phyloP scores from a whole-genome alignment of 768 basidiomycete species.

The Galerina marginata region DNA sequence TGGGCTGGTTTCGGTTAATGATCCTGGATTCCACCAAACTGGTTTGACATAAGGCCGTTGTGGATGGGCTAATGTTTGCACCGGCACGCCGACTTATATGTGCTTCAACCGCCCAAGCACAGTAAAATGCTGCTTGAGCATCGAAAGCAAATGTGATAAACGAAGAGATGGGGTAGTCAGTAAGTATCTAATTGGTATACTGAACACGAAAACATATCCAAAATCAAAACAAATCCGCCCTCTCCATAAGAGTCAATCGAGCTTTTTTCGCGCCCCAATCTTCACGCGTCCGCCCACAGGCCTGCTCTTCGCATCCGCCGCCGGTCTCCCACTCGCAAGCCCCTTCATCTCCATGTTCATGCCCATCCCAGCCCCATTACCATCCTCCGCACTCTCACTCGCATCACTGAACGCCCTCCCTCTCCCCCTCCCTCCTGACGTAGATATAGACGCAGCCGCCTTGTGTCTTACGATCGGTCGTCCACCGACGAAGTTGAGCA shows the following conservation, averaged over 20 bases:
- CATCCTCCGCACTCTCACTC: constrained; percentile 68
- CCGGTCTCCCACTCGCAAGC: constrained; percentile 14
- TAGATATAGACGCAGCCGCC: background rate
- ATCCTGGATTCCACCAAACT: background rate
- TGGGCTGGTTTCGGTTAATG: constrained; percentile 88
- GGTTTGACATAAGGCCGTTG: too few species aligned
- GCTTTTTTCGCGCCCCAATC: constrained; percentile 48
- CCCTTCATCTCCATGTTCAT: constrained; percentile 33
- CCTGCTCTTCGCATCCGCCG: constrained; percentile 17
- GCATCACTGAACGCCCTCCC: constrained; percentile 49
- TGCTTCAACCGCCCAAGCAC: too few species aligned
- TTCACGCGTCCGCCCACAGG: constrained; percentile 36
- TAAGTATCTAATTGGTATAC: too few species aligned
- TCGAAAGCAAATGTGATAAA: background rate
- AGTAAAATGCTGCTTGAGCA: too few species aligned
- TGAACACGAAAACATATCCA: background rate
- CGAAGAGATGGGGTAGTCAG: too few species aligned
- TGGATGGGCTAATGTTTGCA: too few species aligned
- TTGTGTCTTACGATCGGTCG: constrained; percentile 24
- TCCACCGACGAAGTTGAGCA: constrained; percentile 61
- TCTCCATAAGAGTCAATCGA: constrained; percentile 40
- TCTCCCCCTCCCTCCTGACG: background rate
- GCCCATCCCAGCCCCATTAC: constrained; percentile 27
- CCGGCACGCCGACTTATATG: too few species aligned
- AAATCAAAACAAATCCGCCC: background rate